Conservation (phyloP, 2,329 filamentous ascomycete genomes). For the Pyrenophora graminea region DNA sequence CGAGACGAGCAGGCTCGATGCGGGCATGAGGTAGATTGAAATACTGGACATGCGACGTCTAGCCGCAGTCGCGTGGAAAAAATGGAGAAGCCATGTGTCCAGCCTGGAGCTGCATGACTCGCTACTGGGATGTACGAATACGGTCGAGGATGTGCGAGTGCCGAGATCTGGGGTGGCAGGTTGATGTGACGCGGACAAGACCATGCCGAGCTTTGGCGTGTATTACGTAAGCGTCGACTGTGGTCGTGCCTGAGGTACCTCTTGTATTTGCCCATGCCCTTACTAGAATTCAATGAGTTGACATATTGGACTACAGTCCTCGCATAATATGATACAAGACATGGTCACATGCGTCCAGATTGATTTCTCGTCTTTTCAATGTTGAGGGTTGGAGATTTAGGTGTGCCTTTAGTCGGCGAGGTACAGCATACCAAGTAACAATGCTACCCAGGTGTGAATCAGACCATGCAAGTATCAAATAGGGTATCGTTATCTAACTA, state of each 20-base stretch:
- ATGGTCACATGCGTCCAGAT: too few species aligned
- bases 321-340: too few species aligned
- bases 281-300: too few species aligned
- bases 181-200: not conserved
- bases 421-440: too few species aligned
- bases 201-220: not conserved
- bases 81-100: slow-evolving; percentile 1
- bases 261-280: too few species aligned
- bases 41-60: slow-evolving; percentile 6
- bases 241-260: not conserved
- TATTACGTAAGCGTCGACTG: slow-evolving; percentile 1
- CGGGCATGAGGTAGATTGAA: slow-evolving; percentile 8
- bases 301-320: too few species aligned
- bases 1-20: slow-evolving; percentile 10
- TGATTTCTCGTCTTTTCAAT: too few species aligned
- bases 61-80: slow-evolving; percentile 9
- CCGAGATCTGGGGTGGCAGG: not conserved
- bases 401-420: too few species aligned
- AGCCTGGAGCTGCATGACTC: slow-evolving; percentile 1
- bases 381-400: too few species aligned
- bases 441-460: too few species aligned
- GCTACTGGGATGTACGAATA: slow-evolving; percentile 1
- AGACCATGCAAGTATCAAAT: not conserved
- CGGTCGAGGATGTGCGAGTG: not conserved
- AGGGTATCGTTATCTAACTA: slow-evolving; percentile 8